Percentiles rank a stretch among this genome's conserved stretches.
These are phyloP conservation scores for Arachis hypogaea DNA, from an alignment of 306 rosid genomes.

Conservation along the genomic window DNA sequence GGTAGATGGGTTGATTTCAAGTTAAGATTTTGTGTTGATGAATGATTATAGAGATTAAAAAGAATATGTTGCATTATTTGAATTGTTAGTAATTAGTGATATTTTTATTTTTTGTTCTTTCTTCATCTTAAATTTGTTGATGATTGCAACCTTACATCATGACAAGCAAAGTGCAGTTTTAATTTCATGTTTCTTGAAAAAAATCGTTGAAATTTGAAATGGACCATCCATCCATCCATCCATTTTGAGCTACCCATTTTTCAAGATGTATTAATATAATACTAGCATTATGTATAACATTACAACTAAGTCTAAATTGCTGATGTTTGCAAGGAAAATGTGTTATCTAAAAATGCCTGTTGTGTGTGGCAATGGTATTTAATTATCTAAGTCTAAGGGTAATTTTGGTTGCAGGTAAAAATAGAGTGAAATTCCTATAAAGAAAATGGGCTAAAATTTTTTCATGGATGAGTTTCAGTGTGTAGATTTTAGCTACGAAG, in stretches of 20 bases:
- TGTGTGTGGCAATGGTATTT: not conserved
- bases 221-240: too few relatives aligned
- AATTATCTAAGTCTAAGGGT: not conserved
- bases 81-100: constrained; percentile 1
- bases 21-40: constrained; percentile 7
- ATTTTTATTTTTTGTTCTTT: not conserved
- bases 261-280: not conserved
- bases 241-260: constrained; percentile 2
- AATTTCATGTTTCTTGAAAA: too few relatives aligned
- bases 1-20: constrained; percentile 9
- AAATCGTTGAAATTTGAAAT: too few relatives aligned
- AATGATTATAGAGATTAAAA: constrained; percentile 14
- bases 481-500: too few relatives aligned
- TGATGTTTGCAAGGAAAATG: not conserved
- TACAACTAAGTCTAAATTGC: not conserved
- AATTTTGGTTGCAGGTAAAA: too few relatives aligned
- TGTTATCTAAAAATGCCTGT: not conserved
- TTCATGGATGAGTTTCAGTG: too few relatives aligned
- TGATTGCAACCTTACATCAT: not conserved
- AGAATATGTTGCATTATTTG: not conserved
- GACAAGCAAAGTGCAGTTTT: too few relatives aligned
- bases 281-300: not conserved
- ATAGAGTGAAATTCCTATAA: too few relatives aligned
- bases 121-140: not conserved
- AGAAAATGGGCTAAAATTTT: too few relatives aligned